Percentiles rank a stretch among this genome's conserved stretches.
Evolutionary conservation across 2,329 filamentous ascomycete genomes (phyloP).

Genomic region (Aureobasidium sp.): DNA sequence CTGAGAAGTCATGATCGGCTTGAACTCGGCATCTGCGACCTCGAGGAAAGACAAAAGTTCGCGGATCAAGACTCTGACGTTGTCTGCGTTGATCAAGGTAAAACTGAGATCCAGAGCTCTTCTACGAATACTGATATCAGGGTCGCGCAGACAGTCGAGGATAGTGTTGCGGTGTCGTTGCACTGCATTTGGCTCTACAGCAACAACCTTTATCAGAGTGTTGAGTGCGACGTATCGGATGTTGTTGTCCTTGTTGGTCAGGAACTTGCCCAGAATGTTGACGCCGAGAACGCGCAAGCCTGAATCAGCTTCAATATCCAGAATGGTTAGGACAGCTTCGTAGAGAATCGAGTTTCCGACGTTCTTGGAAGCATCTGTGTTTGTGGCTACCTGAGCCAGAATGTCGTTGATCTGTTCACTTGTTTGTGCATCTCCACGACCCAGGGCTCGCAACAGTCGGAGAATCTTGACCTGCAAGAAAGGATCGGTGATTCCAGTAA

Average conservation of each 20-base stretch:
- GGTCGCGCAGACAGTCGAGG: slow-evolving; percentile 87
- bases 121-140: slow-evolving; percentile 94
- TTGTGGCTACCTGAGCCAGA: slow-evolving; percentile 82
- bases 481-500: slow-evolving; percentile 94
- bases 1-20: slow-evolving; percentile 95
- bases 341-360: slow-evolving; percentile 98
- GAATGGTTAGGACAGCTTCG: slow-evolving; percentile 91
- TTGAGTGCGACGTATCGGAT: slow-evolving; percentile 99
- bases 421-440: slow-evolving; percentile 73
- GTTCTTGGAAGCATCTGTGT: slow-evolving; percentile 96
- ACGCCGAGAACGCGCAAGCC: slow-evolving; percentile 89
- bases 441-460: slow-evolving; percentile 74
- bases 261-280: slow-evolving; percentile 96
- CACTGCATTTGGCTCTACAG: slow-evolving; percentile 94
- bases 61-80: slow-evolving; percentile 85
- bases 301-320: slow-evolving; percentile 96
- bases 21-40: slow-evolving; percentile 97
- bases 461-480: slow-evolving; percentile 97
- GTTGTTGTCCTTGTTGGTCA: slow-evolving; percentile 98
- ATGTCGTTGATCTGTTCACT: slow-evolving; percentile 99
- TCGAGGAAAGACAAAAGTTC: slow-evolving; percentile 93
- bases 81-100: slow-evolving; percentile 93
- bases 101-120: slow-evolving; percentile 97
- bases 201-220: slow-evolving; percentile 95
- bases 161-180: slow-evolving; percentile 97